These are phyloP conservation scores for Nakazawaea wickerhamii DNA, from an alignment of 805 yeast genomes.

Conservation along the genomic window DNA sequence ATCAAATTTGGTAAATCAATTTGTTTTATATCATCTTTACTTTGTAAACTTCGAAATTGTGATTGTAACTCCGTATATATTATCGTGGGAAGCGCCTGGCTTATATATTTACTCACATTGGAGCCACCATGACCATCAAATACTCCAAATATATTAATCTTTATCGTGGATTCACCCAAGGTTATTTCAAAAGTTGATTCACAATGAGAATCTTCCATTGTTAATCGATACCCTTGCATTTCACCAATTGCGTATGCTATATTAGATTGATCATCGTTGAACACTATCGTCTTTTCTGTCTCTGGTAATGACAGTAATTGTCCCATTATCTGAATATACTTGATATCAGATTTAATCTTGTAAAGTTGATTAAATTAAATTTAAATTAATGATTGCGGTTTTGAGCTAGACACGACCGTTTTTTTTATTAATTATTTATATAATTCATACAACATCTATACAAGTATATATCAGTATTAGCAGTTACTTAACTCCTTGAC, in stretches of 20 bases:
- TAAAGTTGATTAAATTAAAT: background rate
- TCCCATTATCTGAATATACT: constrained; percentile 49
- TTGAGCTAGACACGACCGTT: too few species aligned
- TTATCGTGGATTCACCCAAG: background rate
- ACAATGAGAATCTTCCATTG: constrained; percentile 74
- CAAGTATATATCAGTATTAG: too few species aligned
- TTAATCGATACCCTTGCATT: constrained; percentile 72
- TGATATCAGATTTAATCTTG: constrained; percentile 7
- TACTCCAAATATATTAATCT: constrained; percentile 52
- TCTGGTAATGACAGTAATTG: constrained; percentile 70
- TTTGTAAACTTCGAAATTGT: constrained; percentile 3
- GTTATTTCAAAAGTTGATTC: constrained; percentile 19
- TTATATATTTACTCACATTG: constrained; percentile 49
- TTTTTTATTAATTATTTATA: too few species aligned
- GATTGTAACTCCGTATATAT: constrained; percentile 28
- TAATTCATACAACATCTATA: too few species aligned
- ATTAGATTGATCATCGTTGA: constrained; percentile 33
- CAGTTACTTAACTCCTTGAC: constrained; percentile 73
- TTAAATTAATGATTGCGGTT: too few species aligned
- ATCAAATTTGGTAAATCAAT: constrained; percentile 27
- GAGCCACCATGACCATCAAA: constrained; percentile 85
- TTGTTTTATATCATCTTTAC: constrained; percentile 13
- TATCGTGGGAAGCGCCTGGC: constrained; percentile 33
- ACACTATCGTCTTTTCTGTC: constrained; percentile 57
- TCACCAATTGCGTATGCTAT: constrained; percentile 61